Base-by-base conservation (phyloP, 2,329 filamentous ascomycete genomes). In the Fulvia fulva region DNA sequence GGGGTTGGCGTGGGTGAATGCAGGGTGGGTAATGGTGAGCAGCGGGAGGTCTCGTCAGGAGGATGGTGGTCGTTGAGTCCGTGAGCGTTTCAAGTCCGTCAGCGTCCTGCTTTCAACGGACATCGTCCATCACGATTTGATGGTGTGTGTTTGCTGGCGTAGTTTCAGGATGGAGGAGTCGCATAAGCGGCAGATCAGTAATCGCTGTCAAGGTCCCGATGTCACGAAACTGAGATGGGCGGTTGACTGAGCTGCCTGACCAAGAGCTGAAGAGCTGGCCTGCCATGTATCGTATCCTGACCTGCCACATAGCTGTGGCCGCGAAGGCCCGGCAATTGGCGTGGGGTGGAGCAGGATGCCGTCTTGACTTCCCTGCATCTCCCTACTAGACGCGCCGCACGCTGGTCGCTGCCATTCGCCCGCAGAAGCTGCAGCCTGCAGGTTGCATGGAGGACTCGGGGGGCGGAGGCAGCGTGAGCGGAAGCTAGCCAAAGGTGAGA, bases 371-470 rank as follows among this genome's bases (percentile, higher is more conserved):
- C 37, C 37, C 37, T 41, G 37, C 37, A 41, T 19, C 9, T 34
- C 30, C 30, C 30, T 8, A 34, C n/a, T 32, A 52, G 34, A 41
- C n/a, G 50, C 28, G 30, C 34, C 30, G 50, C 19, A 21, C n/a
- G 21, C 32, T 28, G 47, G 47, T 30, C 26, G 51, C 30, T 53
- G 51, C 25, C 9, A 34, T 30, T 32, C 32, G 37, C 28, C 32
- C 32, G 51, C 2, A n/a, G 37, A 26, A 7, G 51, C 25, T 14
- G 1, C 19, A 14, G 34, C 22, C 19, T 11, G 34, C 22, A 19
- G 41, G 52, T 54, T 46, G 44, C 52, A 34, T 41, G 41, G 50
- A 52, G 28, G 50, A 34, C 19, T 37, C 50, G 14, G 50, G 30
- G 19, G 21, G 49, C 28, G 8, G 12, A 34, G 11, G 49, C 19